These are phyloP conservation scores for Aristolochia contorta DNA, from an alignment of 164 flowering plant species.

Conservation along the genomic window DNA sequence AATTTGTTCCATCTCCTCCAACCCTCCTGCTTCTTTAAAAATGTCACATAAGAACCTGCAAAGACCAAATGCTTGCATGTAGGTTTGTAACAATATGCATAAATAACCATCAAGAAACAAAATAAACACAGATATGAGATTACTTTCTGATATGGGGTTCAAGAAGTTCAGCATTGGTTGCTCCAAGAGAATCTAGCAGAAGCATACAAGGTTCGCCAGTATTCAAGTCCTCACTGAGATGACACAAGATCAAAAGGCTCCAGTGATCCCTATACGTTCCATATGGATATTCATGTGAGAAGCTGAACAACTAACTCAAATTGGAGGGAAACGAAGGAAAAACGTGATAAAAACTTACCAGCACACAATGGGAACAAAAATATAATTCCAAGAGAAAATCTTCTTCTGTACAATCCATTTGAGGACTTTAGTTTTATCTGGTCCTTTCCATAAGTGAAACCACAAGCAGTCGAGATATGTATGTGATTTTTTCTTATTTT, in stretches of 20 bases:
- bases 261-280: slow-evolving; percentile 46
- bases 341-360: slow-evolving; percentile 13
- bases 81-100: neutral
- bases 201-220: slow-evolving; percentile 58
- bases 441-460: slow-evolving; percentile 16
- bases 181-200: slow-evolving; percentile 61
- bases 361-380: slow-evolving; percentile 25
- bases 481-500: slow-evolving; percentile 12
- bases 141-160: slow-evolving; percentile 72
- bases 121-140: neutral
- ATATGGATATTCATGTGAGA: neutral
- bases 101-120: neutral
- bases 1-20: slow-evolving; percentile 20
- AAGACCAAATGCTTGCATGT: slow-evolving; percentile 3
- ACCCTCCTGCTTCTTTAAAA: slow-evolving; percentile 30
- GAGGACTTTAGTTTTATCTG: slow-evolving; percentile 15
- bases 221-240: slow-evolving; percentile 42
- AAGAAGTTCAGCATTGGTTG: slow-evolving; percentile 38
- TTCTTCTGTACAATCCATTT: slow-evolving; percentile 15
- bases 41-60: slow-evolving; percentile 61
- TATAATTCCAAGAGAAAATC: slow-evolving; percentile 21
- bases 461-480: slow-evolving; percentile 25
- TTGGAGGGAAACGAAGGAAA: neutral
- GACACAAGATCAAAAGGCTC: slow-evolving; percentile 65
- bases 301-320: neutral